Conservation (phyloP, 768 basidiomycete genomes). For the Mycena venus region DNA sequence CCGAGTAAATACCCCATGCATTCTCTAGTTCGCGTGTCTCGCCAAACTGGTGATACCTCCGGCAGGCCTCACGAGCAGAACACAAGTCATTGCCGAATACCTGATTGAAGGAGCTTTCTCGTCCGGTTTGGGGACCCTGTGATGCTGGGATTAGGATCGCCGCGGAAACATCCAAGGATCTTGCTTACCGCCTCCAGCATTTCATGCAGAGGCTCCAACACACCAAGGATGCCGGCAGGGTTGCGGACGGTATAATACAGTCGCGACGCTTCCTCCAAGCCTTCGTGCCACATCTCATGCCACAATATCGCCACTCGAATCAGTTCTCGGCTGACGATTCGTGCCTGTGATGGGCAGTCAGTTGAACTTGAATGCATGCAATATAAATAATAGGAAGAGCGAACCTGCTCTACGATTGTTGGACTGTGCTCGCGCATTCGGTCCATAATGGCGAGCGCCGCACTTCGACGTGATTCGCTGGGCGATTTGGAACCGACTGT, state of each 20-base stretch:
- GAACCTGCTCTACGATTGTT: conserved; percentile 87
- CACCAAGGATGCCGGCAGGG: conserved; percentile 95
- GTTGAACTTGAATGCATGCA: conserved; percentile 12
- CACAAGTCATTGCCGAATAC: conserved; percentile 93
- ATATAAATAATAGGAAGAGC: not conserved
- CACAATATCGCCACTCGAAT: conserved; percentile 99
- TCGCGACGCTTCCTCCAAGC: conserved; percentile 96
- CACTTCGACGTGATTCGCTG: conserved; percentile 84
- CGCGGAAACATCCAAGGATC: not conserved
- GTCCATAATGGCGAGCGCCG: conserved; percentile 92
- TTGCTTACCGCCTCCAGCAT: conserved; percentile 85
- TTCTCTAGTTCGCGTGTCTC: conserved; percentile 93
- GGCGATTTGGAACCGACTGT: conserved; percentile 98
- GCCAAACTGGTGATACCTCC: conserved; percentile 87
- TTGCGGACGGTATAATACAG: conserved; percentile 97
- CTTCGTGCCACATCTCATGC: conserved; percentile 99
- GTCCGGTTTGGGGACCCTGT: conserved; percentile 93
- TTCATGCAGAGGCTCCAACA: conserved; percentile 92
- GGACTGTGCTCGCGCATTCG: conserved; percentile 94
- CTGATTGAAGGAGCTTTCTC: conserved; percentile 96
- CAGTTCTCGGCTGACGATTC: conserved; percentile 92
- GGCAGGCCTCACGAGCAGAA: conserved; percentile 92
- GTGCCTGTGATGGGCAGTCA: conserved; percentile 63
- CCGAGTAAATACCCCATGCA: conserved; percentile 99
- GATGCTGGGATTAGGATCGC: not conserved